Conservation (phyloP, 2,329 filamentous ascomycete species). For the Botrytis fabae region DNA sequence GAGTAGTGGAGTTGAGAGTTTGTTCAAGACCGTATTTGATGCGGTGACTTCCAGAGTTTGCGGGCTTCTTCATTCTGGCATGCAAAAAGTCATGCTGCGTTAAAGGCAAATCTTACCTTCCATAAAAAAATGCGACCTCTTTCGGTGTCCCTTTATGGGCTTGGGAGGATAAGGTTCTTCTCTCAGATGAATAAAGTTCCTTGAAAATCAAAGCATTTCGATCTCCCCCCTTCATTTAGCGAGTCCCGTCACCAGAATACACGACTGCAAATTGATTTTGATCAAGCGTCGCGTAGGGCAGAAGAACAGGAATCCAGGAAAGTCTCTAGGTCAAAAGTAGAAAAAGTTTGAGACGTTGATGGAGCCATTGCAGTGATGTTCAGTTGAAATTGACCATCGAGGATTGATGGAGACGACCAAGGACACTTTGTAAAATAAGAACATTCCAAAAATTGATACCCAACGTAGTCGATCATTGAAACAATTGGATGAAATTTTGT, state of each 20-base stretch:
- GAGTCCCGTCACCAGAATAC: background rate
- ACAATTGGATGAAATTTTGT: background rate
- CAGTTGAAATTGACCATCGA: background rate
- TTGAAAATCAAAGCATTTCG: background rate
- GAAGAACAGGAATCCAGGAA: background rate
- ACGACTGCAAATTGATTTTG: background rate
- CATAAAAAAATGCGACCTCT: background rate
- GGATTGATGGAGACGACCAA: background rate
- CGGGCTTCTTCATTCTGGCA: background rate
- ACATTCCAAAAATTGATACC: background rate
- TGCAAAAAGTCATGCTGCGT: background rate
- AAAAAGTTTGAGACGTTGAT: background rate
- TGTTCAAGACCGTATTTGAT: background rate
- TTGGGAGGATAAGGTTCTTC: rapidly evolving
- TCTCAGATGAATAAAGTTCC: background rate
- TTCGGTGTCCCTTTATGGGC: background rate
- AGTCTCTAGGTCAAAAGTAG: background rate
- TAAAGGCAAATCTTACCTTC: background rate
- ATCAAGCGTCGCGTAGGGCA: background rate
- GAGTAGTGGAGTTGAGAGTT: background rate
- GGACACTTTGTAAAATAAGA: background rate
- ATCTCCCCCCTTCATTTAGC: background rate
- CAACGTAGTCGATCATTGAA: background rate
- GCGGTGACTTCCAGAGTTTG: background rate
- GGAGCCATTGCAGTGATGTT: background rate